Base-by-base conservation (phyloP, 192 early-diverging fungal genomes). In the Entophlyctis luteolus region DNA sequence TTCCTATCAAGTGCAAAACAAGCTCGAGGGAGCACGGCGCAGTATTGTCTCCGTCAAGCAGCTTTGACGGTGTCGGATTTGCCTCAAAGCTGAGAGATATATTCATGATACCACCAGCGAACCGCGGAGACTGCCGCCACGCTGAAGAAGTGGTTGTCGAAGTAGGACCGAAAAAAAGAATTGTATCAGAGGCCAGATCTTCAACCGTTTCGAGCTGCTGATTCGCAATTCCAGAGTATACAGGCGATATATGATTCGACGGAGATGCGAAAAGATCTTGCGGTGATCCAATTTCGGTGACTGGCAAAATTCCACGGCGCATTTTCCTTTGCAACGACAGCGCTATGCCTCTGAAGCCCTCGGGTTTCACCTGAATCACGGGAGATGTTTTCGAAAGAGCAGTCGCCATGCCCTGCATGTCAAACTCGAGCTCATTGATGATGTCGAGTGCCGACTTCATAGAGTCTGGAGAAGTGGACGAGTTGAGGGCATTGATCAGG, bases 101-200 rank as follows among this genome's bases (percentile, higher is more conserved):
- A 54, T 72, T 76, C 75, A 81, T 81, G 63, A 81, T 65, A 6
- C 79, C 79, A 25, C 72, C 71, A 38, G 59, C 62, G 63, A 73
- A 78, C 4, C 79, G 66, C 18, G 79, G 79, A 32, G 53, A 59
- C 49, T 80, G 72, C 22, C 73, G 55, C 49, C 71, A 68, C 3
- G 75, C 68, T 0, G 62, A 23, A 2, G 75, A 74, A 27, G 73
- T 77, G 0, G 78, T 70, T 38, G 74, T 77, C 23, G 58, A 59
- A 6, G 78, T 80, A 20, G 65, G 45, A n/a, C 78, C 78, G 56
- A 70, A 80, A 47, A 80, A 80, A 2, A 75, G 56, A n/a, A 80
- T 73, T 4, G 72, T 70, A 62, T 75, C 78, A 8, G 72, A 65
- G 14, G 68, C 72, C 10, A 77, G 48, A 60, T 80, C 75, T 56